These are phyloP conservation scores for Candida germanica DNA, from an alignment of 805 yeast species.

Conservation along the genomic window DNA sequence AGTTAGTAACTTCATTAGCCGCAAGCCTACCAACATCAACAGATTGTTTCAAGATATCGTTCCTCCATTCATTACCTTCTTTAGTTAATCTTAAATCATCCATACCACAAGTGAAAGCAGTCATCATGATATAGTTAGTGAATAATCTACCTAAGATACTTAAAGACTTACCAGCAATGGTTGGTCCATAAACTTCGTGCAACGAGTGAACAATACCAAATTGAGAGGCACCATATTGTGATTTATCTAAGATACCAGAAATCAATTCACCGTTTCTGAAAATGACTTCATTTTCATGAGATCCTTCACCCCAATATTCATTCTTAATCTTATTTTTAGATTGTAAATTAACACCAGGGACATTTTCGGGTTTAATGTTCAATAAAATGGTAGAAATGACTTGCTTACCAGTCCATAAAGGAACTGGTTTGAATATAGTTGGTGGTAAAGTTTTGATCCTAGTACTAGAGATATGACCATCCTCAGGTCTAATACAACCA, in stretches of 20 bases:
- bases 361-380: conserved; percentile 79
- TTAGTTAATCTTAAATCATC: conserved; percentile 90
- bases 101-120: conserved; percentile 99
- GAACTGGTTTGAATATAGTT: conserved; percentile 78
- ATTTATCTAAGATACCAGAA: conserved; percentile 92
- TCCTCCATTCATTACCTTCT: conserved; percentile 89
- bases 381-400: conserved; percentile 86
- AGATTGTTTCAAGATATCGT: conserved; percentile 72
- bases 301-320: conserved; percentile 90
- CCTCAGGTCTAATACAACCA: conserved; percentile 95
- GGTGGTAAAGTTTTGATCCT: conserved; percentile 83
- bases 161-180: conserved; percentile 81
- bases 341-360: conserved; percentile 86
- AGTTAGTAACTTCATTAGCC: conserved; percentile 90
- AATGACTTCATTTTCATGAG: conserved; percentile 81
- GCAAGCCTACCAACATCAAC: conserved; percentile 85
- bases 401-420: conserved; percentile 98
- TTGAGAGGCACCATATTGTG: conserved; percentile 97
- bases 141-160: conserved; percentile 93
- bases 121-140: conserved; percentile 87
- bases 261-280: conserved; percentile 84
- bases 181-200: conserved; percentile 93
- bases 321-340: conserved; percentile 88
- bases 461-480: conserved; percentile 80
- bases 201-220: conserved; percentile 95